Evolutionary conservation across 306 rosid genomes (phyloP).

Genomic region (Cicer arietinum): DNA sequence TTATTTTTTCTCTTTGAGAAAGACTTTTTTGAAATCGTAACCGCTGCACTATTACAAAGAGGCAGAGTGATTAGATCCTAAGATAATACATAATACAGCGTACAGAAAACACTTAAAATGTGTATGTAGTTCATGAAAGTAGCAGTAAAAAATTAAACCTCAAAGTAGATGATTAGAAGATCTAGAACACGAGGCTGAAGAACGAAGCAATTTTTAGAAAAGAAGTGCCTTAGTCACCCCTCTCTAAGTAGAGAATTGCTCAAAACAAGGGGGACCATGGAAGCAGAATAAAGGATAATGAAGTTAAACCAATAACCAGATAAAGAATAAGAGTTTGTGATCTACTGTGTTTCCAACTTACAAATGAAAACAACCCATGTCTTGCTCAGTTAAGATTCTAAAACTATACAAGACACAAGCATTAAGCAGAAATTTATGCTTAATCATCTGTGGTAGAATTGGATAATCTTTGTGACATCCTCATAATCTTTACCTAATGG

Average conservation of each 20-base stretch:
- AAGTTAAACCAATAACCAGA: conserved; percentile 14
- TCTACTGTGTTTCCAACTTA: conserved; percentile 4
- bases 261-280: neutral
- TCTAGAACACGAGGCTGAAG: conserved; percentile 6
- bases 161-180: conserved; percentile 19
- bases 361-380: conserved; percentile 1
- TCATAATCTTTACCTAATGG: neutral
- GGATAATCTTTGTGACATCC: conserved; percentile 7
- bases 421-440: neutral
- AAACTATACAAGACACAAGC: conserved; percentile 15
- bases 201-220: neutral
- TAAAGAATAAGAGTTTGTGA: neutral
- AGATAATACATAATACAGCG: conserved; percentile 5
- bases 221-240: conserved; percentile 1
- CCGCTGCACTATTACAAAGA: neutral
- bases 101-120: conserved; percentile 3
- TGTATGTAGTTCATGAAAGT: neutral
- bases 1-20: conserved; percentile 2
- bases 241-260: neutral
- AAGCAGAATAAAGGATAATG: neutral
- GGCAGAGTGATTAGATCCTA: conserved; percentile 13
- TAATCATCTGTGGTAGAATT: conserved; percentile 12
- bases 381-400: conserved; percentile 3
- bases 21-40: neutral
- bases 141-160: conserved; percentile 21